Evolutionary conservation across 2,329 filamentous ascomycete species (phyloP), one percentile per base, ranked within the genome.

Genomic region (Rutstroemia sp.): DNA sequence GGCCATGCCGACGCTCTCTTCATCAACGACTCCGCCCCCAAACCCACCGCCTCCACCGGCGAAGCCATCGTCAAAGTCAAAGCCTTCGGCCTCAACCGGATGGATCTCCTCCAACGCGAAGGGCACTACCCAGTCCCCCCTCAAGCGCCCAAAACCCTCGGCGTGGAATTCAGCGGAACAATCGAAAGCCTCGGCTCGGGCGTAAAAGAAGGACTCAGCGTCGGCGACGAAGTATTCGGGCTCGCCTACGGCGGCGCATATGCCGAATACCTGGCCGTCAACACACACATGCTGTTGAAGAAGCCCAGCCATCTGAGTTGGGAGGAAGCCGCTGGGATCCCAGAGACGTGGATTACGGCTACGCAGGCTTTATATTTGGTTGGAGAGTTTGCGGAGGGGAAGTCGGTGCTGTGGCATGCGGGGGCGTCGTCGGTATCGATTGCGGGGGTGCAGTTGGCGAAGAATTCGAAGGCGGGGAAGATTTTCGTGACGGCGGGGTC

Each of bases 301-400:
- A 95, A 95, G 75, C 91, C 91, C 0, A 73, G 73, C 4, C 79
- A 83, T 66, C 70, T 95, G 66, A 80, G 75, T 54, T 92, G 86
- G 78, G 87, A 87, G 71, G 76, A 86, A 67, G 87, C 86, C 9
- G 92, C 92, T 8, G 91, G 87, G 3, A 79, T 96, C 40, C 91
- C 92, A 2, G 90, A 96, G 77, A 78, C 87, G 4, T 96, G 89
- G 88, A 95, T 96, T 66, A 96, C 92, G 19, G 92, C 92, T 1
- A 87, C 87, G 7, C 92, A 97, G 76, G 92, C 92, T 17, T 81
- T 96, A 70, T 88, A 91, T 69, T 75, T 92, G 12, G 81, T 97
- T 17, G 88, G 90, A 50, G 83, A 82, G 16, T 92, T 92, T 71
- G 69, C 77, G 17, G 70, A 76, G 10, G 88, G 87, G 6, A 85